These are phyloP conservation scores for Acanthamoeba castellanii DNA, from an alignment of 208 protist genomes.

Conservation along the genomic window DNA sequence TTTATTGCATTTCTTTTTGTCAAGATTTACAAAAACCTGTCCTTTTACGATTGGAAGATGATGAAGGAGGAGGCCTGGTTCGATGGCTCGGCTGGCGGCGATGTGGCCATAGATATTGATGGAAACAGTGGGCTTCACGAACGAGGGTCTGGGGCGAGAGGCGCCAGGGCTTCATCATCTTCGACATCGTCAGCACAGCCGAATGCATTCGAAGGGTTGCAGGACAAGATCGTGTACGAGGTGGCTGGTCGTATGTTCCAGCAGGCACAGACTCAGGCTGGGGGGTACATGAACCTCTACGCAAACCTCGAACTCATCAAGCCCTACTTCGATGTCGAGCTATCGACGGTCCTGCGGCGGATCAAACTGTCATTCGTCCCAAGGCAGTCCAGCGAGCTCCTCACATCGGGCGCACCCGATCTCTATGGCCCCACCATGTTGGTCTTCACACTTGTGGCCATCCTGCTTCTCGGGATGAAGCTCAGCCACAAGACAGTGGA, in stretches of 20 bases:
- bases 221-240: conserved; percentile 12
- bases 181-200: neutral
- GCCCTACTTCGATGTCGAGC: conserved; percentile 57
- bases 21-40: neutral
- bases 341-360: neutral
- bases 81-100: neutral
- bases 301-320: conserved; percentile 20
- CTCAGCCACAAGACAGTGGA: conserved; percentile 25
- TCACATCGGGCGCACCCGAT: neutral
- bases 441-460: conserved; percentile 32
- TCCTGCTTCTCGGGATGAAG: conserved; percentile 21
- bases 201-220: neutral
- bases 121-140: neutral
- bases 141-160: neutral
- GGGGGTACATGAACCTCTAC: conserved; percentile 2
- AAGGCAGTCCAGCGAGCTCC: neutral
- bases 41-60: neutral
- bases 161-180: neutral
- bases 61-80: conserved; percentile 31
- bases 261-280: conserved; percentile 11
- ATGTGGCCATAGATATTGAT: neutral
- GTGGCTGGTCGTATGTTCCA: neutral
- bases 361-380: conserved; percentile 5
- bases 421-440: conserved; percentile 19
- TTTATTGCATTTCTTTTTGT: neutral